A percentile compares a stretch with the other conserved stretches of the same genome.
Evolutionary conservation across 2,329 filamentous ascomycete species (phyloP).

Genomic region (Alternaria alternata): DNA sequence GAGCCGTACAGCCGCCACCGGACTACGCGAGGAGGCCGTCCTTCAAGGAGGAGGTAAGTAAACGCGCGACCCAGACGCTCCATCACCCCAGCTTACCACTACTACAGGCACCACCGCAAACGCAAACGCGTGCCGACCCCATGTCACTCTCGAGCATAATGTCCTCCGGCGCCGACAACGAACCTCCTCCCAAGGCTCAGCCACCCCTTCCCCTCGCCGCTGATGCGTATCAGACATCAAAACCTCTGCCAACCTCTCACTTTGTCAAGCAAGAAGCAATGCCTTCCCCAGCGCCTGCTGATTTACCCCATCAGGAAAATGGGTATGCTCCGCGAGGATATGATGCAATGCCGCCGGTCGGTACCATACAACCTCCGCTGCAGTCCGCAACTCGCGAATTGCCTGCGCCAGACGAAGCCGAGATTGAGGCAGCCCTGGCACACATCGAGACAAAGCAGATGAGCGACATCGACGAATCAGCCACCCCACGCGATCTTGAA

Average conservation of each 20-base stretch:
- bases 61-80: slow-evolving; percentile 1
- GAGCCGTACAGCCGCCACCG: slow-evolving; percentile 46
- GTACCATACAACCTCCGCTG: slow-evolving; percentile 24
- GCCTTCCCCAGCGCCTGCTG: slow-evolving; percentile 40
- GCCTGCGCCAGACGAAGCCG: slow-evolving; percentile 62
- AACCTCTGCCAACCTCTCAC: slow-evolving; percentile 33
- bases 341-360: slow-evolving; percentile 36
- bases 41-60: slow-evolving; percentile 48
- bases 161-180: slow-evolving; percentile 79
- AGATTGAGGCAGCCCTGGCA: slow-evolving; percentile 72
- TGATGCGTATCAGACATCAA: slow-evolving; percentile 31
- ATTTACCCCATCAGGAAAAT: slow-evolving; percentile 31
- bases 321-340: slow-evolving; percentile 28
- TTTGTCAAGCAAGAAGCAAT: slow-evolving; percentile 48
- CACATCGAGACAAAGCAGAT: slow-evolving; percentile 65
- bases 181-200: slow-evolving; percentile 65
- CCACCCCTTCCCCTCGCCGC: slow-evolving; percentile 43
- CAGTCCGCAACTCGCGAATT: slow-evolving; percentile 37
- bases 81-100: slow-evolving; percentile 29
- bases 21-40: slow-evolving; percentile 43
- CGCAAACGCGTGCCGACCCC: slow-evolving; percentile 82
- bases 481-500: slow-evolving; percentile 61
- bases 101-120: slow-evolving; percentile 68
- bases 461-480: slow-evolving; percentile 64
- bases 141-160: slow-evolving; percentile 98